Conservation (phyloP, 2,329 filamentous ascomycete species). For the Arthrinium phaeospermum region DNA sequence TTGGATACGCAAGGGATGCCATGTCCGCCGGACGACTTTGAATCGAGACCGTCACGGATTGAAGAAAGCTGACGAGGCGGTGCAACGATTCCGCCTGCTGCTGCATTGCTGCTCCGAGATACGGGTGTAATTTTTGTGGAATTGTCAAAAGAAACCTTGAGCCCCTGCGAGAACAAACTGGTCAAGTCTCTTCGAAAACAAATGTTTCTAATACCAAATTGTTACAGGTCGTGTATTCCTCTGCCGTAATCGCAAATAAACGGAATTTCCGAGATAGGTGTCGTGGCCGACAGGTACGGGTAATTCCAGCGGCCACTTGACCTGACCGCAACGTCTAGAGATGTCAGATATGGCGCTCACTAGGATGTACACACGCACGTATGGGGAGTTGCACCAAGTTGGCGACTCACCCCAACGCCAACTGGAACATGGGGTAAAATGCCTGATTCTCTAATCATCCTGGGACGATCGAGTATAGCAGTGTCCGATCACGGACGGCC, state of each 20-base stretch:
- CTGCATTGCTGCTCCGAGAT: not conserved
- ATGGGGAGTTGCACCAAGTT: not conserved
- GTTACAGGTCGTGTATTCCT: too few relatives aligned
- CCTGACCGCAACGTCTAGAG: not conserved
- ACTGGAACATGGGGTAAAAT: not conserved
- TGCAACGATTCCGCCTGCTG: not conserved
- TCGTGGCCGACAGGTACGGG: too few relatives aligned
- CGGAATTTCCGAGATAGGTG: too few relatives aligned
- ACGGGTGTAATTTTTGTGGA: not conserved
- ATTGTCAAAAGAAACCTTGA: not conserved
- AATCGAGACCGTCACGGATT: not conserved
- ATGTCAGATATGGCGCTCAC: not conserved
- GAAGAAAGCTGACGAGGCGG: not conserved
- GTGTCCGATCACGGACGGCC: not conserved
- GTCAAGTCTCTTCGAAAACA: too few relatives aligned
- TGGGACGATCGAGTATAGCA: conserved; percentile 1
- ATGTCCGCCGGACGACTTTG: not conserved
- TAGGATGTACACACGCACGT: not conserved
- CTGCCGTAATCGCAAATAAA: too few relatives aligned
- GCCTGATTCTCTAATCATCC: not conserved
- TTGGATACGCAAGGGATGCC: not conserved
- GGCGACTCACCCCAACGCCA: not conserved
- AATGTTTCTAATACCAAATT: too few relatives aligned
- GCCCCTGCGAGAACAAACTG: too few relatives aligned
- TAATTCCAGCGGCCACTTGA: too few relatives aligned